Base-by-base conservation (phyloP, 805 yeast species). In the Brettanomyces naardenensis region DNA sequence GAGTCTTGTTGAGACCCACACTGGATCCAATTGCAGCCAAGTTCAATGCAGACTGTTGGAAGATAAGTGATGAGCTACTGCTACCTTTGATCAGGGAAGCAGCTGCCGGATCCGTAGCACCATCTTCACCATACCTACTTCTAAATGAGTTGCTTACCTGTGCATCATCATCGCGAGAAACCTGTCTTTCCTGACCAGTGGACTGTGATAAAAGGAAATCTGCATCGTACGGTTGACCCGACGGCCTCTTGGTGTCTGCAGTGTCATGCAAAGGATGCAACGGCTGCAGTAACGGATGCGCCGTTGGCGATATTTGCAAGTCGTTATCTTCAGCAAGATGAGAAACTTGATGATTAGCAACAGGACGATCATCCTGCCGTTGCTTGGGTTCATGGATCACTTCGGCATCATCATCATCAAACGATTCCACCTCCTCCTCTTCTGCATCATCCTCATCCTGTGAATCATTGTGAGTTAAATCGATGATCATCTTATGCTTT, bases 161-260 rank as follows among this genome's bases (percentile, higher is more conserved):
- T 6, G 17, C 18, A 6, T 14, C 33, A 5, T 37, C 17, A 20
- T 20, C 23, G 13, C 37, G 36, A 28, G 36, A 40, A 2, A 51
- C 36, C 3, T 61, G 61, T 36, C 66, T 52, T 27, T 70, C 75
- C 28, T 66, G 61, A 0, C 78, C 78, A 0, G 75, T 71, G 0
- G 78, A 71, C 45, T 73, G 78, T 3, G 78, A 71, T 4, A 72
- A 54, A 11, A 54, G 40, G 17, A 52, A 44, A 6, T 39, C 28
- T 33, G 42, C 37, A 18, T 39, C 20, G 15, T 43, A 40, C 5
- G 37, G 27, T n/a, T n/a, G n/a, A n/a, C n/a, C n/a, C n/a, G n/a
- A n/a, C n/a, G n/a, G n/a, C n/a, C n/a, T n/a, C n/a, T n/a, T n/a
- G n/a, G n/a, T n/a, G n/a, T n/a, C n/a, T 11, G 26, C 7, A 23